A percentile compares a stretch with the other conserved stretches of the same genome.
phyloP scores from a whole-genome alignment of 306 rosid genomes.

The Macrotyloma uniflorum region DNA sequence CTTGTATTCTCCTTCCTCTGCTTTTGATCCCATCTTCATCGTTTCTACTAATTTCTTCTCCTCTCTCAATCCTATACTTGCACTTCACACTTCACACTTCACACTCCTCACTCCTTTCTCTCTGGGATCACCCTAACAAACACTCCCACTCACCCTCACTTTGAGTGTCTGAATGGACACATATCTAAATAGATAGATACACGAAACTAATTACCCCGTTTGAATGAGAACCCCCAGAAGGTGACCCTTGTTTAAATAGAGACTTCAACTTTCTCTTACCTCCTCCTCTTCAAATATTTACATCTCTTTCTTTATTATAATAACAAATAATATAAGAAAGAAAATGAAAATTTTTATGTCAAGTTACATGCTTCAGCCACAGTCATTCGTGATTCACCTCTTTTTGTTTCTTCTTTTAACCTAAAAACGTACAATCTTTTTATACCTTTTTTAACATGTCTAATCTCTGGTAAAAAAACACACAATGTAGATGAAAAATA shows the following conservation, averaged over 20 bases:
- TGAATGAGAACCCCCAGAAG: neutral
- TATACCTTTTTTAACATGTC: neutral
- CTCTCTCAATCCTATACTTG: neutral
- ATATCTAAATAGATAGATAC: neutral
- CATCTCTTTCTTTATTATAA: neutral
- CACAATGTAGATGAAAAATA: no score
- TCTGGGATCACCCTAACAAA: neutral
- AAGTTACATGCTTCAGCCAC: neutral
- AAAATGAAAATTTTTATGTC: neutral
- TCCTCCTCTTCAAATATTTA: neutral
- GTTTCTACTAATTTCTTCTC: neutral
- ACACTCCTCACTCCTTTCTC: neutral
- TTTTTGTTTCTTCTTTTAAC: neutral
- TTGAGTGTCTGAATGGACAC: neutral
- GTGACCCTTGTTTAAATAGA: conserved; percentile 35
- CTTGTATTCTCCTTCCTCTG: conserved; percentile 1
- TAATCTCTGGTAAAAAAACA: neutral
- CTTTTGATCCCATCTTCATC: neutral
- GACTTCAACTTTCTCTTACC: neutral
- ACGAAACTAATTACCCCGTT: conserved; percentile 12
- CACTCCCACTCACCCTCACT: no score
- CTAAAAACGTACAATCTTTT: neutral
- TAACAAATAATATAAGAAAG: neutral
- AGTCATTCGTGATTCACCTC: neutral
- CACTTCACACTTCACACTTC: neutral